Evolutionary conservation across 768 basidiomycete genomes (phyloP).

Genomic region (Boletus rex-veris): DNA sequence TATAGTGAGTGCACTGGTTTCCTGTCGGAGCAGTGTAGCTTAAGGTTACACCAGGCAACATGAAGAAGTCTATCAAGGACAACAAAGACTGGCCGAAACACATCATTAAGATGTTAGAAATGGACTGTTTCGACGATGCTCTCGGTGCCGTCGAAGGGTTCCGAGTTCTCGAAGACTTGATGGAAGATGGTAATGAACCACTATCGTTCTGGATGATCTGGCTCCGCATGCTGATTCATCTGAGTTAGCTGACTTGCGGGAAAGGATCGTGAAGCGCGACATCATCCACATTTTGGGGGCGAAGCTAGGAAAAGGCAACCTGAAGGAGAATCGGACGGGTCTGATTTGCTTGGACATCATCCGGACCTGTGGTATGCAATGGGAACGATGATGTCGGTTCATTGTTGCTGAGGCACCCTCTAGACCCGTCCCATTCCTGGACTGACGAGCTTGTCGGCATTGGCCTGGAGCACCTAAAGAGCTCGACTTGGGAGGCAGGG

Average conservation of each 20-base stretch:
- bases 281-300: constrained; percentile 8
- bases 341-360: constrained; percentile 19
- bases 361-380: constrained; percentile 11
- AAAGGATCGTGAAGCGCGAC: constrained; percentile 5
- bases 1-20: constrained; percentile 1
- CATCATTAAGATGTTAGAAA: too few relatives aligned
- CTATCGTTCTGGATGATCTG: neutral
- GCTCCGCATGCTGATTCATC: neutral
- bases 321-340: constrained; percentile 12
- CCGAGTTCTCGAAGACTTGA: too few relatives aligned
- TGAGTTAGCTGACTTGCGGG: constrained; percentile 12
- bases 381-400: neutral
- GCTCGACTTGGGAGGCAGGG: constrained; percentile 16
- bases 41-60: constrained; percentile 3
- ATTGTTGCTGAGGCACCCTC: neutral
- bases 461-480: neutral
- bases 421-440: constrained; percentile 7
- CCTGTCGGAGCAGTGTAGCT: neutral
- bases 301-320: constrained; percentile 9
- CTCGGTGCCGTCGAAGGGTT: too few relatives aligned
- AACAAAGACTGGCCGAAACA: too few relatives aligned
- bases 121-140: too few relatives aligned
- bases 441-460: constrained; percentile 2
- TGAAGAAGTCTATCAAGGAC: constrained; percentile 2
- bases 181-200: constrained; percentile 7